phyloP scores from a whole-genome alignment of 192 early-diverging fungal genomes.

The Phycomyces blakesleeanus region DNA sequence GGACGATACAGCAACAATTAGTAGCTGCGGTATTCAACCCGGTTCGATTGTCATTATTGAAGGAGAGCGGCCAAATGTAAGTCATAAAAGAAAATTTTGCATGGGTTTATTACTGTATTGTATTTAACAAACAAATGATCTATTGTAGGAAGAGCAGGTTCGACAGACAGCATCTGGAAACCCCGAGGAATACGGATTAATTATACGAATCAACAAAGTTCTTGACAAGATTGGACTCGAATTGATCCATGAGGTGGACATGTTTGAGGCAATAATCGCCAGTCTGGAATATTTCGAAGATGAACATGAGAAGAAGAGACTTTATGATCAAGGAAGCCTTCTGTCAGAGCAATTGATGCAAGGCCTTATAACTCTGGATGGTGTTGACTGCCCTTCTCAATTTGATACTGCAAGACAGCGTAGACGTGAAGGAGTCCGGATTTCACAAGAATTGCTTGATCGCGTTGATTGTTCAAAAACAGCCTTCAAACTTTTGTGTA shows the following conservation, averaged over 20 bases:
- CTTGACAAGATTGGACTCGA: constrained; percentile 28
- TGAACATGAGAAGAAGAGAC: constrained; percentile 42
- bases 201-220: constrained; percentile 42
- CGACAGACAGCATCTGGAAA: constrained; percentile 42
- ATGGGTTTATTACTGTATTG: too few species aligned
- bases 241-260: constrained; percentile 45
- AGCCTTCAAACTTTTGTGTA: constrained; percentile 1
- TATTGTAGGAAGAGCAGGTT: constrained; percentile 33
- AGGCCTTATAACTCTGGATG: constrained; percentile 70
- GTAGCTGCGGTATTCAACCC: constrained; percentile 65
- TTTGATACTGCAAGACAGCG: constrained; percentile 68
- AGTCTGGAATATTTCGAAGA: constrained; percentile 21
- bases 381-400: constrained; percentile 62
- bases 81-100: background rate
- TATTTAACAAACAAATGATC: background rate
- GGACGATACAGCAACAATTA: constrained; percentile 64
- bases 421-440: constrained; percentile 68
- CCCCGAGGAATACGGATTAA: constrained; percentile 48
- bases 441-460: constrained; percentile 73
- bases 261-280: constrained; percentile 33
- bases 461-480: constrained; percentile 65
- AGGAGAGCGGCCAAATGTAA: constrained; percentile 63
- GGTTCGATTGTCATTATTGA: constrained; percentile 73
- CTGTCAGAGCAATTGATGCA: constrained; percentile 78
- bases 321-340: constrained; percentile 63